Percentiles rank a stretch among this genome's conserved stretches.
These are phyloP conservation scores for Eutrema yunnanense DNA, from an alignment of 345 rosid genomes.

Conservation along the genomic window DNA sequence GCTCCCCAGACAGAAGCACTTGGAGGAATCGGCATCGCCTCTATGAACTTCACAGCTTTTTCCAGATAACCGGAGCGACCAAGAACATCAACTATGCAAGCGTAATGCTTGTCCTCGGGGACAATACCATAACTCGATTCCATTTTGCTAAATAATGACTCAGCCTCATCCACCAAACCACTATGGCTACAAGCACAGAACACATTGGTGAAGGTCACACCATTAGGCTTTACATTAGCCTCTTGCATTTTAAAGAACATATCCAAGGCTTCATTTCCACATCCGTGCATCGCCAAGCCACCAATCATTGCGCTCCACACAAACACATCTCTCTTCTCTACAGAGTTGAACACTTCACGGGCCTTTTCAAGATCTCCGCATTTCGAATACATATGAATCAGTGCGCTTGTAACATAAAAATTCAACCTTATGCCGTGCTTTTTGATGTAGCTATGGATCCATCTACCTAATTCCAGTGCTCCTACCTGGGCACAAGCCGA, in stretches of 20 bases:
- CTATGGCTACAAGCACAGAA: slow-evolving; percentile 67
- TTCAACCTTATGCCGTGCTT: slow-evolving; percentile 45
- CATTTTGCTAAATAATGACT: slow-evolving; percentile 45
- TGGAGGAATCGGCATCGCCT: slow-evolving; percentile 55
- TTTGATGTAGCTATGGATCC: slow-evolving; percentile 49
- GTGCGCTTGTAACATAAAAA: slow-evolving; percentile 50
- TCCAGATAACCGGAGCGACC: slow-evolving; percentile 62
- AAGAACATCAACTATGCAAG: slow-evolving; percentile 67
- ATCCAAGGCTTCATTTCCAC: slow-evolving; percentile 46
- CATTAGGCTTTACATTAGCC: slow-evolving; percentile 48
- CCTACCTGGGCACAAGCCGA: slow-evolving; percentile 74
- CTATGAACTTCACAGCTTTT: slow-evolving; percentile 57
- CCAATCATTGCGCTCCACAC: slow-evolving; percentile 79
- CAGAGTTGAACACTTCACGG: slow-evolving; percentile 46
- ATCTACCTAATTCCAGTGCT: slow-evolving; percentile 46
- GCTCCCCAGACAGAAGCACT: slow-evolving; percentile 64
- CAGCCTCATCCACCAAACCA: slow-evolving; percentile 63
- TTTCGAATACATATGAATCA: slow-evolving; percentile 79
- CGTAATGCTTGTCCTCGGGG: slow-evolving; percentile 61
- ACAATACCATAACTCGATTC: slow-evolving; percentile 43
- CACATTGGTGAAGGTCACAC: slow-evolving; percentile 59
- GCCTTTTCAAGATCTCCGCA: slow-evolving; percentile 71
- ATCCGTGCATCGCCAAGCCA: slow-evolving; percentile 71
- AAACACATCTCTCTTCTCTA: slow-evolving; percentile 50
- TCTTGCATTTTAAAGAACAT: slow-evolving; percentile 57